Evolutionary conservation across 371 early-diverging fungal genomes (phyloP).

Genomic region (Dinochytrium kinnereticum): DNA sequence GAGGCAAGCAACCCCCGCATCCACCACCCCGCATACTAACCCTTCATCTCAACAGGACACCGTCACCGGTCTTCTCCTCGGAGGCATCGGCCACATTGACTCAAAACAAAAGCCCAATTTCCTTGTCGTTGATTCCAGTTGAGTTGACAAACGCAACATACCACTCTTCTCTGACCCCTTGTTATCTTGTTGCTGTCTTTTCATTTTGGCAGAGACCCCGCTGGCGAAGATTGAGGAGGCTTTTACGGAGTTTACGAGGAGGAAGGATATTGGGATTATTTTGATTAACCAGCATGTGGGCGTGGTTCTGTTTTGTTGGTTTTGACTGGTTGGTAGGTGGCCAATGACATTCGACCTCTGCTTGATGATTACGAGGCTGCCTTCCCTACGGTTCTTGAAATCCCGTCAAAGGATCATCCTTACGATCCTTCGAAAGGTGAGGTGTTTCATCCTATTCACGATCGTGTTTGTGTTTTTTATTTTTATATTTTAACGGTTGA

Average conservation of each 20-base stretch:
- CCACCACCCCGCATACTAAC: background rate
- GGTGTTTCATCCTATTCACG: background rate
- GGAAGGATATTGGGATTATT: slow-evolving; percentile 97
- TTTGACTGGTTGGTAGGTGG: slow-evolving; percentile 66
- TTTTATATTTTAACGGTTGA: background rate
- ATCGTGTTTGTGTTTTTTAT: background rate
- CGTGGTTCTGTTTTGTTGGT: background rate
- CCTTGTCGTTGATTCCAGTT: slow-evolving; percentile 86
- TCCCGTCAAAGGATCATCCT: slow-evolving; percentile 98
- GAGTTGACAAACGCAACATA: slow-evolving; percentile 14
- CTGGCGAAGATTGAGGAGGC: slow-evolving; percentile 85
- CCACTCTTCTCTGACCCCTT: slow-evolving; percentile 1
- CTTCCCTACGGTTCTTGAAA: slow-evolving; percentile 96
- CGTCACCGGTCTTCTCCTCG: slow-evolving; percentile 95
- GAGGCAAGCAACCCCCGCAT: slow-evolving; percentile 65
- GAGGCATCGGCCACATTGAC: slow-evolving; percentile 94
- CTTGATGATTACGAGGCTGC: slow-evolving; percentile 90
- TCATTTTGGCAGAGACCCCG: slow-evolving; percentile 78
- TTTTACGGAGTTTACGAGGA: slow-evolving; percentile 83
- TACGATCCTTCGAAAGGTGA: slow-evolving; percentile 68
- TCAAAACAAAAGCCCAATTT: slow-evolving; percentile 83
- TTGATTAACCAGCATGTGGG: slow-evolving; percentile 95
- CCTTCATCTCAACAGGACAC: slow-evolving; percentile 71
- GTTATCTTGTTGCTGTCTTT: slow-evolving; percentile 16
- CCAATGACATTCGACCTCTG: slow-evolving; percentile 88